Base-by-base conservation (phyloP, 176 grass and related monocot genomes). In the Cenchrus purpureus region DNA sequence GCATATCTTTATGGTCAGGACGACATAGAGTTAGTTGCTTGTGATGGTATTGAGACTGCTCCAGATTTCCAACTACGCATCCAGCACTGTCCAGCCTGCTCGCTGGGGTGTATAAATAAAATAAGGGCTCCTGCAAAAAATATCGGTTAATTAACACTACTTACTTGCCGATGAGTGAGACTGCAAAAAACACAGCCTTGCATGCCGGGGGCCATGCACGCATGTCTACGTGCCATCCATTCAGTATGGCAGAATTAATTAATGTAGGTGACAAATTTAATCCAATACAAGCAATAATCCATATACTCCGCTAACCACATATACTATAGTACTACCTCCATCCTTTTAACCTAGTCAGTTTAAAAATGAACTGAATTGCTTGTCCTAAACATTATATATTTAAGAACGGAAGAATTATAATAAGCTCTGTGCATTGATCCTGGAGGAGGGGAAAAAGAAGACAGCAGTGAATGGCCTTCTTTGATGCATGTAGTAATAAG, bases 101-200 rank as follows among this genome's bases (percentile, higher is more conserved):
- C 53, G 52, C 20, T 60, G 13, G 14, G 19, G 42, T 61, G 13
- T 42, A 42, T 82, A 76, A 69, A 42, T 82, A 76, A 69, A 76
- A 76, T 82, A 82, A 28, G 7, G 45, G 9, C 8, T 60, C 71
- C n/a, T 52, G 28, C 14, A 60, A 17, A 11, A 11, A 81, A 81
- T 25, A 25, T 56, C 7, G 56, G 37, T 25, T 69, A 22, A 42
- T 44, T 45, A 70, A 12, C 61, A 31, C 61, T 67, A 50, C 19
- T 56, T 81, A 68, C 7, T 81, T 65, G 12, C 20, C 59, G 31
- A 69, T 58, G 52, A 76, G 43, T 58, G 52, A 76, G 43, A 29
- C 62, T 43, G 45, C 42, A 58, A 75, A 75, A 74, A 70, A 69
- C 66, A 69, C 79, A 68, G 79, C 65, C 65, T 25, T 82, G 64